Evolutionary conservation across 2,329 filamentous ascomycete genomes (phyloP).

Genomic region (Cadophora sp.): DNA sequence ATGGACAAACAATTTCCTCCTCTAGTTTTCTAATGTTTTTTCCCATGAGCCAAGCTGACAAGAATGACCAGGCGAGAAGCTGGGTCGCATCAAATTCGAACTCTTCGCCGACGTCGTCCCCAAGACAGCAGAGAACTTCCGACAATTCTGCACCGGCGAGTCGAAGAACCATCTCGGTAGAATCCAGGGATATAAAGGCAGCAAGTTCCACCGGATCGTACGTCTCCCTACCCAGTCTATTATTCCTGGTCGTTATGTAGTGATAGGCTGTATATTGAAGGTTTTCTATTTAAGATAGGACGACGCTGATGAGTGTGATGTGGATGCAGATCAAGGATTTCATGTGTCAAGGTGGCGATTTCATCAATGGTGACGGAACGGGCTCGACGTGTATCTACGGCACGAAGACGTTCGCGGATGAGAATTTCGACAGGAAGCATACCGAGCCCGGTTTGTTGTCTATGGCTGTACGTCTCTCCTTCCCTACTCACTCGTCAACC

Average conservation of each 20-base stretch:
- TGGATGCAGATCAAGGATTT: conserved; percentile 81
- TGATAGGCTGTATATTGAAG: conserved; percentile 19
- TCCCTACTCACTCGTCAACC: conserved; percentile 3
- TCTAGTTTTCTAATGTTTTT: neutral
- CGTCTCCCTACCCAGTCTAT: conserved; percentile 46
- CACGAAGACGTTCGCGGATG: conserved; percentile 82
- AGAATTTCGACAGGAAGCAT: conserved; percentile 86
- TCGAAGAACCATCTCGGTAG: conserved; percentile 77
- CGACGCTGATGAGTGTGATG: neutral
- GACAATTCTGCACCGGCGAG: conserved; percentile 96
- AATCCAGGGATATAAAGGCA: conserved; percentile 92
- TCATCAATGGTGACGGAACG: conserved; percentile 90
- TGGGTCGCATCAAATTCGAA: conserved; percentile 89
- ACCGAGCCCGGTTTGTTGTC: conserved; percentile 81
- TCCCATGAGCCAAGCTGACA: conserved; percentile 3
- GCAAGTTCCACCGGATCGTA: conserved; percentile 93
- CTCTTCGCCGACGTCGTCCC: conserved; percentile 86
- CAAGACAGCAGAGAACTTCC: conserved; percentile 94
- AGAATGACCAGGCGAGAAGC: conserved; percentile 71
- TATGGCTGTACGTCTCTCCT: conserved; percentile 79
- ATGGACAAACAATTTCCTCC: conserved; percentile 9
- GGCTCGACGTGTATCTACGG: conserved; percentile 91
- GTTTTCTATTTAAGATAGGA: neutral
- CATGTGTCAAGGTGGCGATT: conserved; percentile 98
- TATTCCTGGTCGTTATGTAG: conserved; percentile 2